Evolutionary conservation across 805 yeast species (phyloP).

Genomic region (Candida railenensis): DNA sequence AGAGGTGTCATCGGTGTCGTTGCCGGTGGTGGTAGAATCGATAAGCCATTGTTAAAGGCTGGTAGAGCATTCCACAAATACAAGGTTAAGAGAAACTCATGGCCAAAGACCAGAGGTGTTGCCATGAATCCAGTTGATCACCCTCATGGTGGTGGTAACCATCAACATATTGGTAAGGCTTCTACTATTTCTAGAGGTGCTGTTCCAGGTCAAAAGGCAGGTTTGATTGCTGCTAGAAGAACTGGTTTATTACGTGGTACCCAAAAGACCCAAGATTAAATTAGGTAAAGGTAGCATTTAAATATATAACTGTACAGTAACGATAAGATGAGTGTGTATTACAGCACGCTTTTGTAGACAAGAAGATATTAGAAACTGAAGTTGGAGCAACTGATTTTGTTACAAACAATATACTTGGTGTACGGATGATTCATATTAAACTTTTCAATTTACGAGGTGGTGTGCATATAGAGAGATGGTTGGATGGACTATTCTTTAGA

Average conservation of each 20-base stretch:
- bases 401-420: background rate
- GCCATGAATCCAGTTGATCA: slow-evolving; percentile 99
- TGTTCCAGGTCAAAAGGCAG: slow-evolving; percentile 99
- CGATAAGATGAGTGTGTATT: background rate
- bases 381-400: too few relatives aligned
- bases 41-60: slow-evolving; percentile 99
- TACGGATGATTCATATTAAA: background rate
- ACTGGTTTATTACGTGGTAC: slow-evolving; percentile 99
- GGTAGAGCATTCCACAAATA: slow-evolving; percentile 99
- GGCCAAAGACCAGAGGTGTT: slow-evolving; percentile 99
- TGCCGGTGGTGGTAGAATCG: slow-evolving; percentile 99
- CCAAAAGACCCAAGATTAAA: slow-evolving; percentile 67
- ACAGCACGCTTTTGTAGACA: background rate
- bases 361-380: too few relatives aligned
- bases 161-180: slow-evolving; percentile 99
- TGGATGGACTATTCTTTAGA: too few relatives aligned
- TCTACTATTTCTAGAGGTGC: slow-evolving; percentile 99
- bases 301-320: slow-evolving; percentile 8
- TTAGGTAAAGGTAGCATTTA: slow-evolving; percentile 4
- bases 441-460: background rate
- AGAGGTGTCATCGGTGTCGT: slow-evolving; percentile 99
- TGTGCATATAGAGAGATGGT: background rate
- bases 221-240: slow-evolving; percentile 99
- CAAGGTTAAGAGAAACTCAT: slow-evolving; percentile 99
- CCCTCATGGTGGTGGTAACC: slow-evolving; percentile 98